Evolutionary conservation across 495 filamentous ascomycete genomes (phyloP).

Genomic region (Lophium mytilinum): DNA sequence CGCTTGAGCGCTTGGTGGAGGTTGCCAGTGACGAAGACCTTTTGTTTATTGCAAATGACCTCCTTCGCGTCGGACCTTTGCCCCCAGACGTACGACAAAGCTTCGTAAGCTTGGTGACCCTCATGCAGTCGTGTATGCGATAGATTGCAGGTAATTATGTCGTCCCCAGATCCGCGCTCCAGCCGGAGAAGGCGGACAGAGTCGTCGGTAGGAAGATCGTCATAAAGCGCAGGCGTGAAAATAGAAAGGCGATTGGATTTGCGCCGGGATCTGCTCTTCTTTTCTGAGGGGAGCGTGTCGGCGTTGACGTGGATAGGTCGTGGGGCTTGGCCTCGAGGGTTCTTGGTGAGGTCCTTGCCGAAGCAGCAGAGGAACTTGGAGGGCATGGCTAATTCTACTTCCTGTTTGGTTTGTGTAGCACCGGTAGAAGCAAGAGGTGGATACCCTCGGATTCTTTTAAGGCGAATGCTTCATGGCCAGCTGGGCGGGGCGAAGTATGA

Average conservation of each 20-base stretch:
- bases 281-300: background rate
- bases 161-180: background rate
- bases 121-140: background rate
- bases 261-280: too few relatives aligned
- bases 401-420: background rate
- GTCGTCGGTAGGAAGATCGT: background rate
- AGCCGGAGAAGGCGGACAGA: constrained; percentile 20
- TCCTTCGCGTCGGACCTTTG: background rate
- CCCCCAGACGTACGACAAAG: constrained; percentile 17
- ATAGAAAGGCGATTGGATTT: background rate
- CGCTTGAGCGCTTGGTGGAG: constrained; percentile 6
- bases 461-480: background rate
- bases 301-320: background rate
- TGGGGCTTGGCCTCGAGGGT: background rate
- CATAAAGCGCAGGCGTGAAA: background rate
- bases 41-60: background rate
- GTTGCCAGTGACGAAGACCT: background rate
- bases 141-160: background rate
- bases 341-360: background rate
- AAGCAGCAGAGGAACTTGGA: background rate
- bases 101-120: constrained; percentile 7
- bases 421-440: background rate
- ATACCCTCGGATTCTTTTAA: background rate
- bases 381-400: background rate
- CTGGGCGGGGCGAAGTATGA: background rate